Conservation (phyloP, 305 asterid genomes). For the Ajuga reptans region DNA sequence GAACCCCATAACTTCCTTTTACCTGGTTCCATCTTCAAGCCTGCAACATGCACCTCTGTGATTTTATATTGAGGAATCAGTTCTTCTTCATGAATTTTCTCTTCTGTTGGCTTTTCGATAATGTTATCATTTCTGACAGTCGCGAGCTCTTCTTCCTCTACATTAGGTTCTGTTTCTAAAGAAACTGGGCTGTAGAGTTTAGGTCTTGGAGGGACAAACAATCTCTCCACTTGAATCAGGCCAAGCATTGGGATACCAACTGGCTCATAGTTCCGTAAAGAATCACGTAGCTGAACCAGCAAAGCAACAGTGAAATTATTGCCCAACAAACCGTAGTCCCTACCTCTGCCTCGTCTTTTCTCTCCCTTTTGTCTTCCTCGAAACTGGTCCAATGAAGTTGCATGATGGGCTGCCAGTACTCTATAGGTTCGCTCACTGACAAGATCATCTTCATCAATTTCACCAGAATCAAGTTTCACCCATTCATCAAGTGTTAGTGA, state of each 20-base stretch:
- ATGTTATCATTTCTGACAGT: slow-evolving; percentile 24
- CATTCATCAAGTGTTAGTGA: slow-evolving; percentile 90
- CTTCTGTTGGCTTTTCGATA: slow-evolving; percentile 34
- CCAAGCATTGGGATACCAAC: slow-evolving; percentile 96
- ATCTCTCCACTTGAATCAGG: slow-evolving; percentile 85
- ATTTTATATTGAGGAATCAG: slow-evolving; percentile 59
- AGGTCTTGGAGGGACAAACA: slow-evolving; percentile 69
- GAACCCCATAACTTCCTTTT: slow-evolving; percentile 87
- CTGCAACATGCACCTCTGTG: slow-evolving; percentile 77
- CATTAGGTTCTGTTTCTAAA: slow-evolving; percentile 24
- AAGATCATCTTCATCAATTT: slow-evolving; percentile 63
- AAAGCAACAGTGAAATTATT: slow-evolving; percentile 82
- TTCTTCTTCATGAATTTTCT: slow-evolving; percentile 38
- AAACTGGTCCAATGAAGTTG: slow-evolving; percentile 50
- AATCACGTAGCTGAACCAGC: slow-evolving; percentile 94
- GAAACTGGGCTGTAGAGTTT: slow-evolving; percentile 55
- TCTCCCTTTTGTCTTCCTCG: slow-evolving; percentile 60
- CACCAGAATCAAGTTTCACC: slow-evolving; percentile 94
- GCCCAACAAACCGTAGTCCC: slow-evolving; percentile 70
- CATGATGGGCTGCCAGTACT: slow-evolving; percentile 85
- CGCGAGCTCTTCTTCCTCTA: slow-evolving; percentile 34
- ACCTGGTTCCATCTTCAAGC: slow-evolving; percentile 50
- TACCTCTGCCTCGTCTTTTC: slow-evolving; percentile 58
- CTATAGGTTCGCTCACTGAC: slow-evolving; percentile 60
- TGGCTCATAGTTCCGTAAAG: slow-evolving; percentile 66